Evolutionary conservation across 176 grass and related monocot species (phyloP).

Genomic region (Miscanthus lutarioriparius): DNA sequence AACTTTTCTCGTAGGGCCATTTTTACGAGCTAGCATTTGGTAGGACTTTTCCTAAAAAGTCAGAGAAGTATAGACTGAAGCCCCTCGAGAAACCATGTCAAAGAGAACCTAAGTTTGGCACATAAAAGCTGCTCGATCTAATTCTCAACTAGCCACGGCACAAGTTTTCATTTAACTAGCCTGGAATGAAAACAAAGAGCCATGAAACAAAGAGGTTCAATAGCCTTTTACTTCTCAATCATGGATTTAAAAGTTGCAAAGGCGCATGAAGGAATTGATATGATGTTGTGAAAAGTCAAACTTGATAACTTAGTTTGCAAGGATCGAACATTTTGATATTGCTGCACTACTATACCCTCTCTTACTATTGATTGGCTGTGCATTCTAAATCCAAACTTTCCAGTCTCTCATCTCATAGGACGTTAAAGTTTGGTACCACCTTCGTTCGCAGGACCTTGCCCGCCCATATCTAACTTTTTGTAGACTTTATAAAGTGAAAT

Average conservation of each 20-base stretch:
- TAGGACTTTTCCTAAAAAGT: neutral
- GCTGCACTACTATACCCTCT: neutral
- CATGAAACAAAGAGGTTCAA: neutral
- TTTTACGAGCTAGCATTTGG: neutral
- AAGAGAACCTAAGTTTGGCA: neutral
- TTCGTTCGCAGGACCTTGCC: conserved; percentile 35
- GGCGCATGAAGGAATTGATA: neutral
- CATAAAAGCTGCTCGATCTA: conserved; percentile 15
- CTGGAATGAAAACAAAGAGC: neutral
- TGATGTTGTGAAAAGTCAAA: conserved; percentile 34
- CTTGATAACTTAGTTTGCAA: conserved; percentile 41
- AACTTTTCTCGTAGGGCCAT: neutral
- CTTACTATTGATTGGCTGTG: neutral
- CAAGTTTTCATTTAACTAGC: conserved; percentile 12
- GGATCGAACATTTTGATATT: conserved; percentile 14
- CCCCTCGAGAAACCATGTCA: neutral
- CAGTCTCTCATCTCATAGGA: conserved; percentile 24
- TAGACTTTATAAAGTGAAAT: conserved; percentile 29
- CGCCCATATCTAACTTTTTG: conserved; percentile 20
- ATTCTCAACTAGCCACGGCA: neutral
- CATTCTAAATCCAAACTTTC: conserved; percentile 32
- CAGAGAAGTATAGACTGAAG: neutral
- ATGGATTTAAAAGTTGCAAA: conserved; percentile 26
- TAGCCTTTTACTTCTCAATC: neutral
- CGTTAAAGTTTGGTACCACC: conserved; percentile 36